A percentile compares a stretch with the other conserved stretches of the same genome.
Evolutionary conservation across 805 yeast genomes (phyloP).

Genomic region (Cyberlindnera sargentensis): DNA sequence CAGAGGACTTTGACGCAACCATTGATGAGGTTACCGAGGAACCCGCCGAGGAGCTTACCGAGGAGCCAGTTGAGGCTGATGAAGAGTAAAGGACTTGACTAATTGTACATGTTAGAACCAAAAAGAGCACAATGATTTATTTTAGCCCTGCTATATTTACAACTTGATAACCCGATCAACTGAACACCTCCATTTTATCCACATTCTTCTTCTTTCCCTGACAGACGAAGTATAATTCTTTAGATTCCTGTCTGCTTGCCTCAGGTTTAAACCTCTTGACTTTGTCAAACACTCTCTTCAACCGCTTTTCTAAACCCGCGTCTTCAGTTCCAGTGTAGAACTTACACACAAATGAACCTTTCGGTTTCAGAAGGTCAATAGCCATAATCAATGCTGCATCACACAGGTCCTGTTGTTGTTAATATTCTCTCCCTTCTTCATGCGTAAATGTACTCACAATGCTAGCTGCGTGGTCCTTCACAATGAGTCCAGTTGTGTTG

Average conservation of each 20-base stretch:
- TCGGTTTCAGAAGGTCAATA: conserved; percentile 56
- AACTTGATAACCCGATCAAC: conserved; percentile 2
- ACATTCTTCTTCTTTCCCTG: conserved; percentile 35
- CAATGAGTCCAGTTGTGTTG: conserved; percentile 77
- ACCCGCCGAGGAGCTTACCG: not conserved
- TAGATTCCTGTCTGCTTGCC: conserved; percentile 73
- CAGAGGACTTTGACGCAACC: conserved; percentile 2
- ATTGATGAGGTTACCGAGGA: not conserved
- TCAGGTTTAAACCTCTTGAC: conserved; percentile 73
- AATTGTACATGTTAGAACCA: not conserved
- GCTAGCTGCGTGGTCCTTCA: conserved; percentile 76
- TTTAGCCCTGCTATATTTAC: not conserved
- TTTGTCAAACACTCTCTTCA: conserved; percentile 49
- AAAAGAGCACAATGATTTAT: not conserved
- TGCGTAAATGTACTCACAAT: conserved; percentile 40
- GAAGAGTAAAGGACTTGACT: conserved; percentile 2
- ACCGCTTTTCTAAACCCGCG: conserved; percentile 46
- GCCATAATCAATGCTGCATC: conserved; percentile 84
- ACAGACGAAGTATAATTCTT: conserved; percentile 78
- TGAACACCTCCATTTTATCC: conserved; percentile 41
- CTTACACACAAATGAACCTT: conserved; percentile 77
- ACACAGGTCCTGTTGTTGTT: conserved; percentile 55
- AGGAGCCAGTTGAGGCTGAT: conserved; percentile 1
- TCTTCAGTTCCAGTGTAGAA: conserved; percentile 83
- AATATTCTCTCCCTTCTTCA: not conserved